Base-by-base conservation (phyloP, 148 eudicot species). In the Chenopodium suecicum region DNA sequence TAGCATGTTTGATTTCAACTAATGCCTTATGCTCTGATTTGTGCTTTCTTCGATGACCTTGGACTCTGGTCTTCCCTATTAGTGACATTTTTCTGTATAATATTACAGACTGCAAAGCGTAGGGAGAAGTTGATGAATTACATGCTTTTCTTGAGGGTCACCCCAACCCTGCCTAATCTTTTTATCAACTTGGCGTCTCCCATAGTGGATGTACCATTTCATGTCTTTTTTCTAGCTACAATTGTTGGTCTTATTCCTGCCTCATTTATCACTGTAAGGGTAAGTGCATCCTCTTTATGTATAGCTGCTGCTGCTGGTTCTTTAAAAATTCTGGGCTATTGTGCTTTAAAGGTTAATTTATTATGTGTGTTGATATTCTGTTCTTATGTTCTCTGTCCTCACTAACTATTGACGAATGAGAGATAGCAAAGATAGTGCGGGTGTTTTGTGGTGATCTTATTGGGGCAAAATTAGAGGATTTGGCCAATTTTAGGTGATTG, bases 181-280 rank as follows among this genome's bases (percentile, higher is more conserved):
- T 94, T 94, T 79, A 94, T 94, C 89, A 94, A 94, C 85, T 87
- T 94, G 92, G 98, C 98, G 62, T 94, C 98, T 56, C 98, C 98
- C 16, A 89, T 94, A n/a, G 94, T 94, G 82, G 98, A 94, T 88
- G 90, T 94, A 82, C 98, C 98, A 37, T 94, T 91, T 80, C 98
- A 92, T 81, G 83, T 92, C 34, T 94, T 94, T 89, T 92, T 94
- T 78, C 81, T 91, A 76, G 98, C 98, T n/a, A 94, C 98, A 50
- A 62, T 92, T 78, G 78, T 94, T 76, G 98, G 98, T 68, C 87
- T 94, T 82, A 85, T 94, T 85, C 98, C 98, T 70, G 91, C 94
- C 58, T 90, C 98, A 7, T 94, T 86, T 79, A 94, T 94, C 81
- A 94, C 93, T 76, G 98, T 94, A 73, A 92, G 85, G 83, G 98